phyloP scores from a whole-genome alignment of 768 basidiomycete genomes.

The Sporobolomyces roseus region DNA sequence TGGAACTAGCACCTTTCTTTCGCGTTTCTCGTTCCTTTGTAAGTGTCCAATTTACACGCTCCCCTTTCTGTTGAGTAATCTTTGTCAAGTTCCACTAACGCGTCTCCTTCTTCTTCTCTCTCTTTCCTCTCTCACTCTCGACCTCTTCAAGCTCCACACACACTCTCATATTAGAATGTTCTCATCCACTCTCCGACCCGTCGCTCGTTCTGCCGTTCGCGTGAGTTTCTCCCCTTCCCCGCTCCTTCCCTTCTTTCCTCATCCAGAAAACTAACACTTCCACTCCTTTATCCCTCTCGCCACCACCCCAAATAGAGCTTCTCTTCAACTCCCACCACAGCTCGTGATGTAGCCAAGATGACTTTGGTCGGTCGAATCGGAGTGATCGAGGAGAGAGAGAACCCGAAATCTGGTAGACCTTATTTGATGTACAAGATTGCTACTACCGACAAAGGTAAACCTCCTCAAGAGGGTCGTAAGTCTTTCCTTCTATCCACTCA shows the following conservation, averaged over 20 bases:
- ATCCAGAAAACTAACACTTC: background rate
- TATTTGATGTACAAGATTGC: constrained; percentile 78
- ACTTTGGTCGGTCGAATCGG: constrained; percentile 70
- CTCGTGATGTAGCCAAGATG: constrained; percentile 60
- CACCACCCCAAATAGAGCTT: no score
- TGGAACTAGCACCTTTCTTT: no score
- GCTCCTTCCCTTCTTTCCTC: background rate
- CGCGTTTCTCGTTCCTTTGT: no score
- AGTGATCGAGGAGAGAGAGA: constrained; percentile 65
- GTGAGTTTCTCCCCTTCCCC: constrained; percentile 10
- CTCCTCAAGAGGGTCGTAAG: constrained; percentile 38
- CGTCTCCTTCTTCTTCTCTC: background rate
- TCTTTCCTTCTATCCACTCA: background rate
- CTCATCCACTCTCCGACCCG: constrained; percentile 19
- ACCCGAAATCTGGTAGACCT: constrained; percentile 70
- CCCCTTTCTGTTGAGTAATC: no score
- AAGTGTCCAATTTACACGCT: no score
- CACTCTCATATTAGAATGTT: constrained; percentile 10
- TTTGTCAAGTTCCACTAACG: background rate
- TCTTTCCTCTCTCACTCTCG: background rate
- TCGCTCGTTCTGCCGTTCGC: constrained; percentile 22
- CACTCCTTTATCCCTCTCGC: background rate
- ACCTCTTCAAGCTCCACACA: background rate
- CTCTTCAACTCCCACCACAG: constrained; percentile 27
- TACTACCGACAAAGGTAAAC: constrained; percentile 55